A percentile compares a stretch with the other conserved stretches of the same genome.
Conservation (phyloP, 257 asterid genomes). For the Cynanchum wilfordii region DNA sequence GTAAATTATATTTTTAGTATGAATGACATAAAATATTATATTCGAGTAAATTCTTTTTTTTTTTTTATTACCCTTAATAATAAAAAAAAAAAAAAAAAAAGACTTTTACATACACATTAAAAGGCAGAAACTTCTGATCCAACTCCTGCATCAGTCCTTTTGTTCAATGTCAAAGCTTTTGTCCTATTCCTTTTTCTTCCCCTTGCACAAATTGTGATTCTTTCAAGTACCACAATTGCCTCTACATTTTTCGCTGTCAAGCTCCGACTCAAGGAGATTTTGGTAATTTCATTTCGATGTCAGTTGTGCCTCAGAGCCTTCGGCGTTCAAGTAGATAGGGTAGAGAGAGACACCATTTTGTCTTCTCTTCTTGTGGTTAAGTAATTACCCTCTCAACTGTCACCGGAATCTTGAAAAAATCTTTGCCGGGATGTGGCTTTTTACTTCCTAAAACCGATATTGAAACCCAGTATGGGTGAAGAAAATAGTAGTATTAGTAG, state of each 20-base stretch:
- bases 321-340: constrained; percentile 1
- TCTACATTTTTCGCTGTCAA: neutral
- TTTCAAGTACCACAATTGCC: neutral
- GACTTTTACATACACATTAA: neutral
- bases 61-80: no score
- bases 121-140: constrained; percentile 7
- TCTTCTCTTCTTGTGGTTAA: constrained; percentile 34
- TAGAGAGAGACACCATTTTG: neutral
- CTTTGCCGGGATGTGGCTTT: constrained; percentile 27
- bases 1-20: neutral
- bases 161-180: constrained; percentile 3
- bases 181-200: neutral
- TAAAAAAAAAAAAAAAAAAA: neutral
- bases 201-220: neutral
- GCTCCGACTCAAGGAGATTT: neutral
- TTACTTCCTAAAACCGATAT: constrained; percentile 11
- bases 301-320: neutral
- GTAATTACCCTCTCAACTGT: constrained; percentile 13
- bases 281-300: neutral
- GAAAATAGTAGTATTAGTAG: constrained; percentile 20
- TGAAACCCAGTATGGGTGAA: constrained; percentile 36
- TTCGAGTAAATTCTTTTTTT: no score
- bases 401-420: constrained; percentile 32
- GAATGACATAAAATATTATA: neutral
- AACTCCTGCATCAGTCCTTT: neutral